Conservation (phyloP, 2,329 filamentous ascomycete species). For the Periconia macrospinosa region DNA sequence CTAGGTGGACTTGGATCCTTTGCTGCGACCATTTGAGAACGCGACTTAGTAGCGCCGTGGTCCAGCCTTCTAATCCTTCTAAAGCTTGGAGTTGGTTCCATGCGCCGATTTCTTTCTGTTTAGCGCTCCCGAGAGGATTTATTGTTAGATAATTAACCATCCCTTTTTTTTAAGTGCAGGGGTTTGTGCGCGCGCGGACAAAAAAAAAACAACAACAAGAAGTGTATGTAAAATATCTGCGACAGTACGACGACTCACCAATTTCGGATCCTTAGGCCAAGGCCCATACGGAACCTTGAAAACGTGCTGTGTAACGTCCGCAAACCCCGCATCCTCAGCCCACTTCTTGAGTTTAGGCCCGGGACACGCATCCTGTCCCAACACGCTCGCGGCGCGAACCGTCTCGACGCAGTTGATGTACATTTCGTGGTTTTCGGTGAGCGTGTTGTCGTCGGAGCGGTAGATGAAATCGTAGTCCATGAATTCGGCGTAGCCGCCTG, state of each 20-base stretch:
- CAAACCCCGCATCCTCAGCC: slow-evolving; percentile 47
- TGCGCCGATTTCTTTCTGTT: slow-evolving; percentile 13
- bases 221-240: too few species aligned
- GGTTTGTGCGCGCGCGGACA: too few species aligned
- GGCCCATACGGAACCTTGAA: slow-evolving; percentile 18
- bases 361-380: slow-evolving; percentile 14
- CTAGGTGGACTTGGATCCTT: slow-evolving; percentile 9
- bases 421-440: slow-evolving; percentile 5
- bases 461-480: slow-evolving; percentile 50
- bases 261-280: slow-evolving; percentile 20
- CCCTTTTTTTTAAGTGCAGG: too few species aligned
- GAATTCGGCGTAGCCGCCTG: slow-evolving; percentile 54
- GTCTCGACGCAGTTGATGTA: slow-evolving; percentile 7
- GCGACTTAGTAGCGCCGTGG: slow-evolving; percentile 42
- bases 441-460: slow-evolving; percentile 38
- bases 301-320: slow-evolving; percentile 41
- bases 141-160: slow-evolving; percentile 1
- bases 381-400: slow-evolving; percentile 4
- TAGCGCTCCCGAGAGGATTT: too few species aligned
- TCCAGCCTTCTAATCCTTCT: slow-evolving; percentile 43
- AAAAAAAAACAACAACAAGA: too few species aligned
- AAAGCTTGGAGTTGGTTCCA: slow-evolving; percentile 2
- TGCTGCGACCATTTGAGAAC: slow-evolving; percentile 7
- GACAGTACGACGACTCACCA: slow-evolving; percentile 14
- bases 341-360: slow-evolving; percentile 39